Evolutionary conservation across 2,329 filamentous ascomycete genomes (phyloP).

Genomic region (Gnomoniopsis sp.): DNA sequence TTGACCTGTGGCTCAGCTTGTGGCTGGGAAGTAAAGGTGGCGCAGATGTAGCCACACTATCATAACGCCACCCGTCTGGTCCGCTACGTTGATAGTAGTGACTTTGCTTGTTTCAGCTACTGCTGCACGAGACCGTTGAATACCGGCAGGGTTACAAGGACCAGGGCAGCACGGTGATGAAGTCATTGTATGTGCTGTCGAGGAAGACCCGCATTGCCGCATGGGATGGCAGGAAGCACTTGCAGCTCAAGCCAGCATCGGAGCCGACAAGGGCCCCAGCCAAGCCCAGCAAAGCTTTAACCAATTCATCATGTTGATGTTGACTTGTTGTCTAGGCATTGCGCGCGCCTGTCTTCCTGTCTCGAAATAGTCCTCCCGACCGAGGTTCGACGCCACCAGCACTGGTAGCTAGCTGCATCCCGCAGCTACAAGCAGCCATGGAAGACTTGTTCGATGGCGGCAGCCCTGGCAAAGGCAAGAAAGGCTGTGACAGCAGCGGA

Average conservation of each 20-base stretch:
- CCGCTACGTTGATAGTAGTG: not conserved
- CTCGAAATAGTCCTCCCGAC: not conserved
- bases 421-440: not conserved
- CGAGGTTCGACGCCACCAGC: not conserved
- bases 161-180: not conserved
- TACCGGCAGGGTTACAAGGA: not conserved
- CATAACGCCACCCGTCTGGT: not conserved
- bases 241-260: too few species aligned
- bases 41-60: not conserved
- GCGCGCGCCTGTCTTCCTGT: not conserved
- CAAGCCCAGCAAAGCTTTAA: too few species aligned
- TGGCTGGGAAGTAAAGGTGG: not conserved
- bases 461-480: conserved; percentile 2
- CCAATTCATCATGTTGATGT: not conserved
- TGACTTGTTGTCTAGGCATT: not conserved
- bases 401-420: not conserved
- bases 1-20: not conserved
- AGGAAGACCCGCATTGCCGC: not conserved
- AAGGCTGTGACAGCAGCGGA: conserved; percentile 19
- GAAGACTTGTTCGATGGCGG: conserved; percentile 11
- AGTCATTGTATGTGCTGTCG: not conserved
- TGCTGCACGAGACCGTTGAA: not conserved
- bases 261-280: not conserved
- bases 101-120: not conserved
- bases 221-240: not conserved